Percentiles rank a stretch among this genome's conserved stretches.
Conservation (phyloP, 768 basidiomycete genomes). For the Leccinum rimulosum region DNA sequence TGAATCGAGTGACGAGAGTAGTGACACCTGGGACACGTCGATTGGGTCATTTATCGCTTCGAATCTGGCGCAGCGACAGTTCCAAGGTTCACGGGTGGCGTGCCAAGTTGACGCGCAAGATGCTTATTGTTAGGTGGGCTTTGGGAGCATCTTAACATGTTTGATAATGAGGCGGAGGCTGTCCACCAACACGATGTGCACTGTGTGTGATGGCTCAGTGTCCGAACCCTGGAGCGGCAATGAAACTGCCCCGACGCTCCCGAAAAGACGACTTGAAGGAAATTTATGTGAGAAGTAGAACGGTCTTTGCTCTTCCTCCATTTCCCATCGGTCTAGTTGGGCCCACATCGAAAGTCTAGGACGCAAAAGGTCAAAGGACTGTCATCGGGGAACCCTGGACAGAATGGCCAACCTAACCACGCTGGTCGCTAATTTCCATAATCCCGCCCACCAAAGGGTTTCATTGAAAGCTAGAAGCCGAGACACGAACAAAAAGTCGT, state of each 20-base stretch:
- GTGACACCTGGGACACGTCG: background rate
- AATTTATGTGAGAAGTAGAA: slow-evolving; percentile 17
- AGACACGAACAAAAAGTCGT: background rate
- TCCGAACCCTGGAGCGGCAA: background rate
- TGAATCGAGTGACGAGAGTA: background rate
- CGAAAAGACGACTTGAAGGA: slow-evolving; percentile 17
- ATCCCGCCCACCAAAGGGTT: background rate
- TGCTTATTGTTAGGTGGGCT: background rate
- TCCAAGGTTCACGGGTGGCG: background rate
- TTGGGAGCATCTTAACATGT: background rate
- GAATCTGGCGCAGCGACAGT: background rate
- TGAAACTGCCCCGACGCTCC: background rate
- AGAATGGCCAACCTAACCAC: background rate
- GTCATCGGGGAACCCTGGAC: background rate
- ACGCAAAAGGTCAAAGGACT: background rate
- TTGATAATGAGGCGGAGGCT: slow-evolving; percentile 1
- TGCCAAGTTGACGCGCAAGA: background rate
- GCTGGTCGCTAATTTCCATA: background rate
- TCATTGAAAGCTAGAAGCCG: background rate
- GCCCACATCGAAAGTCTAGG: background rate
- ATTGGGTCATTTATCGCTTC: background rate
- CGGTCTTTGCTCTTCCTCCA: background rate
- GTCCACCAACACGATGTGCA: slow-evolving; percentile 4
- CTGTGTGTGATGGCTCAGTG: slow-evolving; percentile 3
- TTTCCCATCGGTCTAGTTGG: background rate